phyloP scores from a whole-genome alignment of 2,329 filamentous ascomycete genomes.

The Apiospora aurea region DNA sequence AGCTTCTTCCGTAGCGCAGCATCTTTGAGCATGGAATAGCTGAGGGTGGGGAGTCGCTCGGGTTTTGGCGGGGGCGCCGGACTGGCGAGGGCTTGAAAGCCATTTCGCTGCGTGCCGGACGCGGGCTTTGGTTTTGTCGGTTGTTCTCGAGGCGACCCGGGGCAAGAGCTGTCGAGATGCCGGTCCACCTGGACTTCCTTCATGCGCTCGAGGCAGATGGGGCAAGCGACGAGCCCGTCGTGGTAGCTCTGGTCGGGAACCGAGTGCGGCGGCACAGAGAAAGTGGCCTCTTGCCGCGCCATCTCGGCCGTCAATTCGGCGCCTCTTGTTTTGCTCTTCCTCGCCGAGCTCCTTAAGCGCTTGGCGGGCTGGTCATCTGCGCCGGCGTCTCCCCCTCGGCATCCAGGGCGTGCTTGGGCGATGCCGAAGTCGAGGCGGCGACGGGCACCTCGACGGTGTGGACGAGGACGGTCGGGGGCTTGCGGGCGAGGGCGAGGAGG shows the following conservation, averaged over 20 bases:
- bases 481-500: slow-evolving; percentile 68
- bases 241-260: slow-evolving; percentile 51
- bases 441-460: slow-evolving; percentile 25
- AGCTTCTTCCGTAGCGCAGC: slow-evolving; percentile 80
- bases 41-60: slow-evolving; percentile 79
- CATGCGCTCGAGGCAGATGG: slow-evolving; percentile 81
- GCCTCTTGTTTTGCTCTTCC: slow-evolving; percentile 52
- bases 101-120: slow-evolving; percentile 21
- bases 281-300: slow-evolving; percentile 35
- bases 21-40: slow-evolving; percentile 89
- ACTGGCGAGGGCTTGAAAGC: slow-evolving; percentile 25
- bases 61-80: slow-evolving; percentile 46
- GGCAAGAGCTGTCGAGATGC: slow-evolving; percentile 76
- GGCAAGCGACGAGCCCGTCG: slow-evolving; percentile 83
- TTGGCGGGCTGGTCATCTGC: slow-evolving; percentile 48
- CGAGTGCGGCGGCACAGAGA: slow-evolving; percentile 33
- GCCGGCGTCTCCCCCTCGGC: slow-evolving; percentile 39
- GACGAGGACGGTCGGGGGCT: slow-evolving; percentile 39
- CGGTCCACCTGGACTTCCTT: slow-evolving; percentile 77
- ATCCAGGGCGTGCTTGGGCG: slow-evolving; percentile 44
- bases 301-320: slow-evolving; percentile 48
- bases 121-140: slow-evolving; percentile 31
- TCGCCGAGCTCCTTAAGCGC: slow-evolving; percentile 59
- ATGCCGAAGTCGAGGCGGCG: background rate
- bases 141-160: slow-evolving; percentile 45